These are phyloP conservation scores for Haplosporangium gracile DNA, from an alignment of 192 early-diverging fungal genomes.

Conservation along the genomic window DNA sequence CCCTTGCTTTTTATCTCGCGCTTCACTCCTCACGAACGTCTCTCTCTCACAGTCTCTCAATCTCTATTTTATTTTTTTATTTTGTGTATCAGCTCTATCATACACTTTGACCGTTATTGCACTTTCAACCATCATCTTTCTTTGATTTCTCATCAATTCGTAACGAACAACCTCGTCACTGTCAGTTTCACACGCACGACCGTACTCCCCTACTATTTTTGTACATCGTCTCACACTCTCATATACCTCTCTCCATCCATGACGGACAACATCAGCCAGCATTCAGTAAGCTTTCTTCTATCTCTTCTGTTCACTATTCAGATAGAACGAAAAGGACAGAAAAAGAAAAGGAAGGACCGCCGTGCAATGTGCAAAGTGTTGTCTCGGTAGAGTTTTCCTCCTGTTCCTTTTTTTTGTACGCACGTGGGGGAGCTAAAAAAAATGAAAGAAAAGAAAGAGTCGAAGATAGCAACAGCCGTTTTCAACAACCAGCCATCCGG, in stretches of 20 bases:
- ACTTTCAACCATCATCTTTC: neutral
- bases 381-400: neutral
- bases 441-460: neutral
- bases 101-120: neutral
- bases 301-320: neutral
- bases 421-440: neutral
- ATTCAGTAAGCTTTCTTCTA: conserved; percentile 12
- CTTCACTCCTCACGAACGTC: neutral
- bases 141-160: neutral
- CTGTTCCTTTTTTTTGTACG: neutral
- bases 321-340: neutral
- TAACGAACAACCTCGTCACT: neutral
- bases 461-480: neutral
- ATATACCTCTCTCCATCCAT: neutral
- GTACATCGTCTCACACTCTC: neutral
- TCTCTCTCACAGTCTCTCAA: neutral
- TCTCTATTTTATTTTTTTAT: neutral
- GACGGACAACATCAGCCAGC: conserved; percentile 6
- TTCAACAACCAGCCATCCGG: no score
- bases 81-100: neutral
- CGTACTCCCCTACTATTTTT: neutral
- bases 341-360: neutral
- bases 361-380: neutral
- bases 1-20: neutral
- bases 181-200: neutral